phyloP scores from a whole-genome alignment of 75 land plant species.

The Picea sitchensis region DNA sequence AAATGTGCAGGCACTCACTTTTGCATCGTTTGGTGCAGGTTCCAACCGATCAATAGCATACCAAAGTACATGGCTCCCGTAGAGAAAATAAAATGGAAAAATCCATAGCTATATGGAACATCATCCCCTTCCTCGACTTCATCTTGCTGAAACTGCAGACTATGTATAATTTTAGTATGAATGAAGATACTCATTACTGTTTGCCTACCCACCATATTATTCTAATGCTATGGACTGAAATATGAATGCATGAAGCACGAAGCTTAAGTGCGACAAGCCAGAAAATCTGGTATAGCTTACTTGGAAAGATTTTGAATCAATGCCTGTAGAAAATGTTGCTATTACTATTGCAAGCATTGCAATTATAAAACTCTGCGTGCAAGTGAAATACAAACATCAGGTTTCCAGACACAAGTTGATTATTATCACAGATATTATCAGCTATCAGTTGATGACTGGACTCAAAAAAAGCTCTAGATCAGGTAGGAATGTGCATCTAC shows the following conservation, averaged over 20 bases:
- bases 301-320: conserved; percentile 83
- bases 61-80: conserved; percentile 97
- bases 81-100: conserved; percentile 97
- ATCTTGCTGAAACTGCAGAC: conserved; percentile 63
- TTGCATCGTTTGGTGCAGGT: conserved; percentile 69
- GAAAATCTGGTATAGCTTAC: conserved; percentile 23
- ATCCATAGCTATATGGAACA: conserved; percentile 95
- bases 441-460: not conserved
- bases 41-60: conserved; percentile 94
- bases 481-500: not conserved
- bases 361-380: conserved; percentile 80
- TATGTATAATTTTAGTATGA: not conserved
- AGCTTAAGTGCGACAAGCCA: not conserved
- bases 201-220: not conserved
- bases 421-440: not conserved
- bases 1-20: conserved; percentile 39
- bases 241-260: not conserved
- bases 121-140: conserved; percentile 53
- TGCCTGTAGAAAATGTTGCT: conserved; percentile 95
- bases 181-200: not conserved
- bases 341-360: conserved; percentile 78
- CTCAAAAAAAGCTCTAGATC: not conserved
- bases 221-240: not conserved
- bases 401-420: not conserved
- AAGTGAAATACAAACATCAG: not conserved